phyloP scores from a whole-genome alignment of 441 rosid species.

The Euphorbia neoarborescens region DNA sequence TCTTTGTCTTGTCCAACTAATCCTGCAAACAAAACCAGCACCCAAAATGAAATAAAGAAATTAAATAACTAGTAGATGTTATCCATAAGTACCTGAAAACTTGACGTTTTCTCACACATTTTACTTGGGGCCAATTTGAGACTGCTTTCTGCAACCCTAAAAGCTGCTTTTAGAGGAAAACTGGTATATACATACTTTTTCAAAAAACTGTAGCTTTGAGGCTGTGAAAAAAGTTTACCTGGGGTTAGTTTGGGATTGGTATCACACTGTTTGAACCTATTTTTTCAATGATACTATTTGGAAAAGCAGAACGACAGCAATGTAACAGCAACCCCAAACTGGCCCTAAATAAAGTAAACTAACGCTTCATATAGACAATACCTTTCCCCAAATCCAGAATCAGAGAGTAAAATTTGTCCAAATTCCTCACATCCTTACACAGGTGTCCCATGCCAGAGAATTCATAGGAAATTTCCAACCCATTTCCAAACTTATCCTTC shows the following conservation, averaged over 20 bases:
- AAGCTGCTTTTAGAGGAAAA: no score
- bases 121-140: no score
- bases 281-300: no score
- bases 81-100: neutral
- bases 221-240: no score
- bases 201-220: no score
- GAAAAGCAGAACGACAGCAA: no score
- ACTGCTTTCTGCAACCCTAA: no score
- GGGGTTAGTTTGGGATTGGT: no score
- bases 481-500: conserved; percentile 41
- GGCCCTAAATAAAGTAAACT: conserved; percentile 13
- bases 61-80: conserved; percentile 8
- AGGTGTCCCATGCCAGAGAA: conserved; percentile 23
- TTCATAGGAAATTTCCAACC: conserved; percentile 22
- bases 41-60: neutral
- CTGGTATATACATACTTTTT: no score
- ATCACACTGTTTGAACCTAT: no score
- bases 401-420: conserved; percentile 42
- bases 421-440: conserved; percentile 50
- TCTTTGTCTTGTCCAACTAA: conserved; percentile 48
- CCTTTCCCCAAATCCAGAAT: conserved; percentile 72
- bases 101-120: neutral
- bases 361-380: conserved; percentile 11
- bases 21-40: conserved; percentile 30
- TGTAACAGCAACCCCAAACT: no score